Evolutionary conservation across 768 basidiomycete species (phyloP), one percentile per base, ranked within the genome.

Genomic region (Botryobasidium botryosum): DNA sequence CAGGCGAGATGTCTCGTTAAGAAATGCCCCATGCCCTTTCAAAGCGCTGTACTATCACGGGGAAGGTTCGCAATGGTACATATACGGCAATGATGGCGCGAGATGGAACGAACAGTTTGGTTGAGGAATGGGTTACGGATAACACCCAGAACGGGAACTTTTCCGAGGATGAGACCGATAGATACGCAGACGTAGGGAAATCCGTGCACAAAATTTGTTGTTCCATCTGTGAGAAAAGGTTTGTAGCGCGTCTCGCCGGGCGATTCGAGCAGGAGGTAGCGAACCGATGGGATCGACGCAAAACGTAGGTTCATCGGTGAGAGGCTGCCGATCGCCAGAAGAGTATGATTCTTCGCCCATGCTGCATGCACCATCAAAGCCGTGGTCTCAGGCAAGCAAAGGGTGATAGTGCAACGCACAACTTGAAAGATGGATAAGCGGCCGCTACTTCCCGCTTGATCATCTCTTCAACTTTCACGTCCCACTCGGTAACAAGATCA

Each of bases 271-370:
- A 32, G 1, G 10, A 5, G 33, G 13, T 43, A 55, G n/a, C 68
- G 45, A 52, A 79, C 83, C 90, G 46, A 94, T 92, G 26, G 91
- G 91, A 59, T 97, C 91, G 35, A 92, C 84, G 55, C 92, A 94
- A 66, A 83, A 99, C 0, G 92, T 97, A 4, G 90, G 88, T 25
- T 76, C 77, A 53, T 94, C 82, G 1, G 84, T 86, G 46, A 92
- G 61, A 8, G 75, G 68, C 17, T 69, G 68, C 25, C 72, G 68
- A 46, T 68, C 59, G 56, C 85, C 85, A 3, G 78, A 69, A 6
- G 85, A 75, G 53, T 81, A 90, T 0, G 82, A 82, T 63, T 97
- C 92, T 57, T 99, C 92, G 46, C 92, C 92, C 47, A 96, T 85
- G 61, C 86, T 91, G 48, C 45, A 40, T 25, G 25, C 20, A 26